Evolutionary conservation across 2,329 filamentous ascomycete genomes (phyloP), one percentile per base, ranked within the genome.

Genomic region (Xylariaceae sp.): DNA sequence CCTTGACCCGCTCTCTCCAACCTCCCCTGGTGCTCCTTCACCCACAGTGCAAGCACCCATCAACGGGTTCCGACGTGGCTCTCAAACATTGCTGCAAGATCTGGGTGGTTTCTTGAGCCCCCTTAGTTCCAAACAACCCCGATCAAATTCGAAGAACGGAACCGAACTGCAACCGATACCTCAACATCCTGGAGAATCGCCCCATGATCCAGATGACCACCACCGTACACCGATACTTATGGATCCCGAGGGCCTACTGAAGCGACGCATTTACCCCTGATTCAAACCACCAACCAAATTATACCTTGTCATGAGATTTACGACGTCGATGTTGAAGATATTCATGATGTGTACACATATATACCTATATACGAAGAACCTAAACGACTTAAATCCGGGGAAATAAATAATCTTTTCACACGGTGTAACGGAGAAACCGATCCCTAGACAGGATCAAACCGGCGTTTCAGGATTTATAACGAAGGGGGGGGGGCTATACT

Each of bases 71-170:
- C 75, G 81, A 6, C 73, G 82, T 43, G 84, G 84, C 2, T 86
- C 83, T 1, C 77, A 81, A 1, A 79, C 82, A 0, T 65, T 87
- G n/a, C 70, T 87, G 5, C 82, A 84, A 60, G 85, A 87, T 61
- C 68, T 86, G 1, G 80, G 82, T 7, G 83, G 81, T 1, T 72
- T 85, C 16, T 67, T 87, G 4, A 74, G 72, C 2, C 78, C 82
- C 1, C 67, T 73, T 7, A 72, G 64, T 20, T 23, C 70, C 10
- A 64, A 70, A 7, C 74, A 65, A 43, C 61, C 70, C n/a, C 61
- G 71, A 20, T 65, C 71, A 3, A 73, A 62, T 50, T 57, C 70
- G 5, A 72, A 66, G 50, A 63, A 57, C 5, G 75, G 70, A 12
- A 81, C 77, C 4, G 79, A 81, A 59, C 65, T 82, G 26, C 74